Base-by-base conservation (phyloP, 1,139 yeast genomes). In the Sugiyamaella xylanicola region DNA sequence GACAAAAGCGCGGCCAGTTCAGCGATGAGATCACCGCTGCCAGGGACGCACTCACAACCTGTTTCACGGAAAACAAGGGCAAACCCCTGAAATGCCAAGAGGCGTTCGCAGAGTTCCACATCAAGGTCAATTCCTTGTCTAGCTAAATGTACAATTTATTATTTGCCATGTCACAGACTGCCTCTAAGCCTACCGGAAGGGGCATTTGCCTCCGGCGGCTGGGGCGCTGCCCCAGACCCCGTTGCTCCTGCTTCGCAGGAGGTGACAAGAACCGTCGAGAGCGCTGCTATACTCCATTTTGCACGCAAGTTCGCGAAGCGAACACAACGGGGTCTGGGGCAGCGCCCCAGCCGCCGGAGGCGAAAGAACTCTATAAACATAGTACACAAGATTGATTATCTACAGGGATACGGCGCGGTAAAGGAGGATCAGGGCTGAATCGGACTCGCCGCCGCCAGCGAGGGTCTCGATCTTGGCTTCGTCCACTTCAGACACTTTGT, bases 361-460 rank as follows among this genome's bases (percentile, higher is more conserved):
- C 27, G n/a, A n/a, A n/a, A 29, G n/a, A 16, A 9, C 20, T 15
- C n/a, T 27, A 19, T 39, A 73, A 72, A 27, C 62, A n/a, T 29
- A 29, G 22, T 35, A 21, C 21, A 22, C 36, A 37, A 15, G 3
- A 8, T 13, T 4, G 25, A 9, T 48, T 40, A 32, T 40, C 47
- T 48, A 48, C 46, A 48, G 37, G 29, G 53, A 50, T 2, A 42
- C 48, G 16, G 53, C 48, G 19, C 48, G 41, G 77, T 93, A 93
- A 54, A 93, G 74, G 63, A 92, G 79, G 59, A 95, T 85, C 72
- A 93, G 81, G 1, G 99, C 99, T 66, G 95, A 85, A 72, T 93
- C 99, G 65, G 96, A 85, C 74, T 95, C 99, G 59, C 99, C 97
- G 53, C 99, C 99, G 48, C 99, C 99, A 7, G 97, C 88, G 61